Conservation (phyloP, 306 rosid species). For the Trifolium dubium region DNA sequence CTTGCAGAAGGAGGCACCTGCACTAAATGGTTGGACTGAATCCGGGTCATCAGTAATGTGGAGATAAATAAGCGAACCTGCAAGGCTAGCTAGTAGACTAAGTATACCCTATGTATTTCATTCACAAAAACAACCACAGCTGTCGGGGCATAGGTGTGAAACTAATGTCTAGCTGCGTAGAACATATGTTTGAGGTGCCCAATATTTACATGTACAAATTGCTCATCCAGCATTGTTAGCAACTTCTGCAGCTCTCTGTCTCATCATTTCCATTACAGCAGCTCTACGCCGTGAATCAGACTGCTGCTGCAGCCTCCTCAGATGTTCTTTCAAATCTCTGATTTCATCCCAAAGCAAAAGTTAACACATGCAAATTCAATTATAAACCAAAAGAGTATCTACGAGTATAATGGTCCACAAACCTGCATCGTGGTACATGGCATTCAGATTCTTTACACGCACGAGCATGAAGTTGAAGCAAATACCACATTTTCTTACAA, state of each 20-base stretch:
- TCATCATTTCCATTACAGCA: constrained; percentile 99
- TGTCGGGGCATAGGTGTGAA: constrained; percentile 45
- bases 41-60: constrained; percentile 35
- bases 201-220: constrained; percentile 48
- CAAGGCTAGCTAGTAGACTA: constrained; percentile 35
- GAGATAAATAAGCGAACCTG: constrained; percentile 46
- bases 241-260: constrained; percentile 98
- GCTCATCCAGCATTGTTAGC: constrained; percentile 73
- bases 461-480: constrained; percentile 98
- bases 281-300: constrained; percentile 97
- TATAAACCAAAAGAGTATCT: constrained; percentile 11
- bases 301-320: constrained; percentile 95
- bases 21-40: constrained; percentile 41
- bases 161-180: constrained; percentile 32
- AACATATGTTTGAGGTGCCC: constrained; percentile 41
- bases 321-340: constrained; percentile 95
- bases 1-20: constrained; percentile 48
- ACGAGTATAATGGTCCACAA: constrained; percentile 30
- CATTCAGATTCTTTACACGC: constrained; percentile 97
- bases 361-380: constrained; percentile 15
- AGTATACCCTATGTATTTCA: constrained; percentile 49
- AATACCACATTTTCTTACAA: constrained; percentile 98
- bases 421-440: constrained; percentile 99
- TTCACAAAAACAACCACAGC: constrained; percentile 41
- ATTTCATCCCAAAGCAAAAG: constrained; percentile 7